phyloP scores from a whole-genome alignment of 352 stramenopile genomes.

The Phytopythium boreale region DNA sequence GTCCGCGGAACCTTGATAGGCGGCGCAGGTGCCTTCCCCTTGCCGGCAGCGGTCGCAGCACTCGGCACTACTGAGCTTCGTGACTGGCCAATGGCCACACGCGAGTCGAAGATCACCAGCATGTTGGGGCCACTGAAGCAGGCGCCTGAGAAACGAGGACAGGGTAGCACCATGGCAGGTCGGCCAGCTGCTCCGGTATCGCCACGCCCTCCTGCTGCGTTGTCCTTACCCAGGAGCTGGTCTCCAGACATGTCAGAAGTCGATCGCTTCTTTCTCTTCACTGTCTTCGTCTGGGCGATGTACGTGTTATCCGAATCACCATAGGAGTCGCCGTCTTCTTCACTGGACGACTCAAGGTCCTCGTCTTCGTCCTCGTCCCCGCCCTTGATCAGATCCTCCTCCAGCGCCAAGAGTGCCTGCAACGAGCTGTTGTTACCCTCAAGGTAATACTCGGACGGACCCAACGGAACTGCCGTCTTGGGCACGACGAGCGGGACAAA shows the following conservation, averaged over 20 bases:
- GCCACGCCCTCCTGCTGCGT: not conserved
- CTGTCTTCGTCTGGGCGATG: not conserved
- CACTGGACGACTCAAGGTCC: slow-evolving; percentile 5
- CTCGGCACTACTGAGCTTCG: slow-evolving; percentile 37
- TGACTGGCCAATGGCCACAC: slow-evolving; percentile 71
- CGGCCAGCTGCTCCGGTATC: not conserved
- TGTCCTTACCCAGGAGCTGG: slow-evolving; percentile 13
- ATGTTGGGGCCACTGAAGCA: slow-evolving; percentile 85
- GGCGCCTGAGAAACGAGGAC: slow-evolving; percentile 72
- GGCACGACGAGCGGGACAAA: slow-evolving; percentile 72
- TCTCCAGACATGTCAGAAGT: slow-evolving; percentile 8
- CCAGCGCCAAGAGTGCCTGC: slow-evolving; percentile 55
- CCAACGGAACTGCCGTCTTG: slow-evolving; percentile 49
- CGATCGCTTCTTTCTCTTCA: not conserved
- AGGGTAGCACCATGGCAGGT: slow-evolving; percentile 44
- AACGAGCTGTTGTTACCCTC: slow-evolving; percentile 44
- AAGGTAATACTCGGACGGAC: slow-evolving; percentile 60
- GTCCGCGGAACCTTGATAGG: slow-evolving; percentile 63
- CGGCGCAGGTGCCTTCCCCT: slow-evolving; percentile 33
- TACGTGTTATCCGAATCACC: slow-evolving; percentile 4
- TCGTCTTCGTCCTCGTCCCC: slow-evolving; percentile 20
- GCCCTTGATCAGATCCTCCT: slow-evolving; percentile 68
- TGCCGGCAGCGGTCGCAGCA: slow-evolving; percentile 47
- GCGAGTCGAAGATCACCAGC: slow-evolving; percentile 83
- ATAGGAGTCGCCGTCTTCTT: slow-evolving; percentile 2